Conservation (phyloP, 257 asterid genomes). For the Nicotiana sylvestris region DNA sequence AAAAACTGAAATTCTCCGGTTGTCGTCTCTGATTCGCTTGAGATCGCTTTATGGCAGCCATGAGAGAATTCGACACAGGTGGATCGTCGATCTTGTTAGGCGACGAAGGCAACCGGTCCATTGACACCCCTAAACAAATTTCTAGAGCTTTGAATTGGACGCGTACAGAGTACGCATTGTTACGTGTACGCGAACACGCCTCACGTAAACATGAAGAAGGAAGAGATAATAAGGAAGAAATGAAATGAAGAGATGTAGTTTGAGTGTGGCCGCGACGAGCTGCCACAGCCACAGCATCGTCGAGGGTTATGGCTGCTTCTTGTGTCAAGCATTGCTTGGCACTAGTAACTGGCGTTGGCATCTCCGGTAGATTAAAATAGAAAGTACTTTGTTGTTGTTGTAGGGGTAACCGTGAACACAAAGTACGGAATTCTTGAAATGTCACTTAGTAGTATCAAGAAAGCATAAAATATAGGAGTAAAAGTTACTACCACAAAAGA, state of each 20-base stretch:
- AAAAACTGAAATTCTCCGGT: slow-evolving; percentile 65
- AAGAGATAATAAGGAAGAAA: slow-evolving; percentile 63
- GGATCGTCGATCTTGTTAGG: slow-evolving; percentile 52
- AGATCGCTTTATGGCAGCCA: slow-evolving; percentile 90
- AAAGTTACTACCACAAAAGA: not conserved
- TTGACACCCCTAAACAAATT: slow-evolving; percentile 60
- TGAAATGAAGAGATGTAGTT: slow-evolving; percentile 87
- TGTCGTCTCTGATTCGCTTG: slow-evolving; percentile 85
- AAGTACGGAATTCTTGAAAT: not conserved
- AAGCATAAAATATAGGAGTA: not conserved
- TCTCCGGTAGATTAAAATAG: not conserved
- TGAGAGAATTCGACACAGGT: slow-evolving; percentile 76
- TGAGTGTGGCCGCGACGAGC: slow-evolving; percentile 87
- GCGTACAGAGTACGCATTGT: slow-evolving; percentile 56
- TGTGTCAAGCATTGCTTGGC: slow-evolving; percentile 86
- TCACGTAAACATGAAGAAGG: slow-evolving; percentile 75
- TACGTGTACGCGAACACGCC: slow-evolving; percentile 65
- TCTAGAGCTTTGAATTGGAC: slow-evolving; percentile 87
- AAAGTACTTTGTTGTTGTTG: not conserved
- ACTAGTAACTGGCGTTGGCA: slow-evolving; percentile 85
- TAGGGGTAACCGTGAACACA: not conserved
- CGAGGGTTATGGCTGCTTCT: slow-evolving; percentile 62
- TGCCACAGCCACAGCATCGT: slow-evolving; percentile 84
- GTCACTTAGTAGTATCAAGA: not conserved
- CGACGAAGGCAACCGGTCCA: slow-evolving; percentile 66